phyloP scores from a whole-genome alignment of 1,284 basidiomycete species.

The Xerocomus nothofagi region DNA sequence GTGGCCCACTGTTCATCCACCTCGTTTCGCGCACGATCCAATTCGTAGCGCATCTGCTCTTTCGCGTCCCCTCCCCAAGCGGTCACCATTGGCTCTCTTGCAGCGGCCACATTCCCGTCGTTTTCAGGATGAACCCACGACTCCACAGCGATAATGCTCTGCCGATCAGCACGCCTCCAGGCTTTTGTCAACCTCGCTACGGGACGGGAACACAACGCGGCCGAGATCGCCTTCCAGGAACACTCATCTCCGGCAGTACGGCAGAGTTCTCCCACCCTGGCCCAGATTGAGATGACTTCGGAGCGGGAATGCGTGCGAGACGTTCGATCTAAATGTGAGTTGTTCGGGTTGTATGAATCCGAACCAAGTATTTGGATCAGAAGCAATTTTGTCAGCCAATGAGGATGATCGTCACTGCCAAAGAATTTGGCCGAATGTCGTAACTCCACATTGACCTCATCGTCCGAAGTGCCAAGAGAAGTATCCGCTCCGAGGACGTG shows the following conservation, averaged over 20 bases:
- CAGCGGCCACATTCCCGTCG: conserved; percentile 34
- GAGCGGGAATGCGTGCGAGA: conserved; percentile 67
- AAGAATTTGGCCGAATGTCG: conserved; percentile 46
- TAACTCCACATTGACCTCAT: conserved; percentile 6
- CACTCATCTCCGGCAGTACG: conserved; percentile 69
- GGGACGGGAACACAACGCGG: conserved; percentile 67
- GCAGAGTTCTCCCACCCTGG: conserved; percentile 67
- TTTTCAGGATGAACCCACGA: conserved; percentile 58
- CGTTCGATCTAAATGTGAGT: conserved; percentile 44
- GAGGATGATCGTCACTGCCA: conserved; percentile 67
- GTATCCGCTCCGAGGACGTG: conserved; percentile 40
- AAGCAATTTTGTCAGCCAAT: conserved; percentile 76
- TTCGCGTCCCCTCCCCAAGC: conserved; percentile 65
- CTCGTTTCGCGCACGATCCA: conserved; percentile 43
- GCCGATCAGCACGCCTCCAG: conserved; percentile 69
- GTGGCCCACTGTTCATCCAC: conserved; percentile 46
- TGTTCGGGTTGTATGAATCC: conserved; percentile 40
- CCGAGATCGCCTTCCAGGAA: conserved; percentile 69
- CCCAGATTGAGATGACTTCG: conserved; percentile 71
- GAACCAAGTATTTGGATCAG: conserved; percentile 66
- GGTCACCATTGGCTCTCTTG: conserved; percentile 50
- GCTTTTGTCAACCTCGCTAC: conserved; percentile 73
- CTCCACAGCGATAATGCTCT: conserved; percentile 57
- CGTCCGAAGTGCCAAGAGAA: conserved; percentile 11
- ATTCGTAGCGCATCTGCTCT: conserved; percentile 33